These are phyloP conservation scores for Linnemannia elongata DNA, from an alignment of 192 early-diverging fungal species.

Conservation along the genomic window DNA sequence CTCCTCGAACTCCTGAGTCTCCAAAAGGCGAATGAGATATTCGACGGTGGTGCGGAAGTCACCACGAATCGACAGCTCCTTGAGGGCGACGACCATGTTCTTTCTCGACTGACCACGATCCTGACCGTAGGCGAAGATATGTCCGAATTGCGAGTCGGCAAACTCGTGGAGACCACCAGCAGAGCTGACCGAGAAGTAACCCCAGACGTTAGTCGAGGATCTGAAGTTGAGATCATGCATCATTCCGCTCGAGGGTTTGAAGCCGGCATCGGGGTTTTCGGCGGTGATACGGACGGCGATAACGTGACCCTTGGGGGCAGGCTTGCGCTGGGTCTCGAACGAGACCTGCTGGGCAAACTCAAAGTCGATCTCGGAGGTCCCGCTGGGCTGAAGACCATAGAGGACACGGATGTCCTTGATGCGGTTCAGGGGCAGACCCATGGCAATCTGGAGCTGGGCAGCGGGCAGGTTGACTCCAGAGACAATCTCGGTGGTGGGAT, in stretches of 20 bases:
- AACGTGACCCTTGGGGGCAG: slow-evolving; percentile 95
- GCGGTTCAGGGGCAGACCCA: slow-evolving; percentile 97
- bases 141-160: slow-evolving; percentile 99
- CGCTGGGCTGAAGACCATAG: slow-evolving; percentile 91
- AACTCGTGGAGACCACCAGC: slow-evolving; percentile 98
- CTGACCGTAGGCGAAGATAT: slow-evolving; percentile 97
- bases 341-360: slow-evolving; percentile 85
- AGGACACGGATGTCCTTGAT: slow-evolving; percentile 97
- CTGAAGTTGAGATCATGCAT: slow-evolving; percentile 98
- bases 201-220: slow-evolving; percentile 97
- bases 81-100: slow-evolving; percentile 97
- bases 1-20: slow-evolving; percentile 88
- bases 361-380: slow-evolving; percentile 93
- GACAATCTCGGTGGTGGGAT: slow-evolving; percentile 99
- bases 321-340: slow-evolving; percentile 89
- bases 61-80: slow-evolving; percentile 98
- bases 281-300: slow-evolving; percentile 99
- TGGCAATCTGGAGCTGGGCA: slow-evolving; percentile 97
- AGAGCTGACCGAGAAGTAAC: slow-evolving; percentile 97
- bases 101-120: slow-evolving; percentile 93
- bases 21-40: slow-evolving; percentile 94
- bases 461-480: slow-evolving; percentile 98
- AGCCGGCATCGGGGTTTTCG: slow-evolving; percentile 99
- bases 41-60: slow-evolving; percentile 99
- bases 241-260: slow-evolving; percentile 97